Conservation (phyloP, 805 yeast genomes). For the Sungouiozyma ichnusensis region DNA sequence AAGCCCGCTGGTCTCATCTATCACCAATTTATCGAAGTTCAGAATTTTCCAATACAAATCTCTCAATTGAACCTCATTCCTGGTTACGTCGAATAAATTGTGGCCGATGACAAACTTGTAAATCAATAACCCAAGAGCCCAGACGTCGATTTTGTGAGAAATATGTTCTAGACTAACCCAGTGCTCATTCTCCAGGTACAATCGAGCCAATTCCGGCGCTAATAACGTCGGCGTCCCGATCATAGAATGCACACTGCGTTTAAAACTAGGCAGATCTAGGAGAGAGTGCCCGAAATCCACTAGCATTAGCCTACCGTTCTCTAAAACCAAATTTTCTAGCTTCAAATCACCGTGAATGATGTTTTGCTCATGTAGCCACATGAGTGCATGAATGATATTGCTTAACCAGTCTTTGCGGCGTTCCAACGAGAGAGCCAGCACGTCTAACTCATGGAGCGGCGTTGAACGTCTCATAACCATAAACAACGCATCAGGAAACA, state of each 20-base stretch:
- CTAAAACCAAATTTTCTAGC: conserved; percentile 42
- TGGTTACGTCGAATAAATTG: conserved; percentile 74
- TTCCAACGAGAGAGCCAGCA: conserved; percentile 62
- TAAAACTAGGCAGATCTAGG: conserved; percentile 61
- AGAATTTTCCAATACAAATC: conserved; percentile 76
- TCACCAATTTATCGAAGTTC: conserved; percentile 35
- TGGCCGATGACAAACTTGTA: conserved; percentile 81
- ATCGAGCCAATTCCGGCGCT: conserved; percentile 71
- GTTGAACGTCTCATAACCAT: not conserved
- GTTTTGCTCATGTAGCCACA: conserved; percentile 77
- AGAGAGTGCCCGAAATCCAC: conserved; percentile 44
- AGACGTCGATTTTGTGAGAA: conserved; percentile 82
- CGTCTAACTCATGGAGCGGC: conserved; percentile 6
- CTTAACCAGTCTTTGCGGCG: conserved; percentile 59
- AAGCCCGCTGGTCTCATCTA: not conserved
- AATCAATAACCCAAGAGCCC: conserved; percentile 95
- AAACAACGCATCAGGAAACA: not conserved
- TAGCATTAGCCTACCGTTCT: conserved; percentile 80
- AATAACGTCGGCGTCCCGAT: conserved; percentile 91
- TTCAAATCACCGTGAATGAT: conserved; percentile 10
- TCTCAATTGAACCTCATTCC: not conserved
- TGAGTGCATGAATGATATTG: conserved; percentile 85
- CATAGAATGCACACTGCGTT: conserved; percentile 55
- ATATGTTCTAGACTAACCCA: conserved; percentile 73
- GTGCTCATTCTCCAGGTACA: conserved; percentile 30